phyloP scores from a whole-genome alignment of 2,329 filamentous ascomycete genomes.

The Neofusicoccum cordaticola region DNA sequence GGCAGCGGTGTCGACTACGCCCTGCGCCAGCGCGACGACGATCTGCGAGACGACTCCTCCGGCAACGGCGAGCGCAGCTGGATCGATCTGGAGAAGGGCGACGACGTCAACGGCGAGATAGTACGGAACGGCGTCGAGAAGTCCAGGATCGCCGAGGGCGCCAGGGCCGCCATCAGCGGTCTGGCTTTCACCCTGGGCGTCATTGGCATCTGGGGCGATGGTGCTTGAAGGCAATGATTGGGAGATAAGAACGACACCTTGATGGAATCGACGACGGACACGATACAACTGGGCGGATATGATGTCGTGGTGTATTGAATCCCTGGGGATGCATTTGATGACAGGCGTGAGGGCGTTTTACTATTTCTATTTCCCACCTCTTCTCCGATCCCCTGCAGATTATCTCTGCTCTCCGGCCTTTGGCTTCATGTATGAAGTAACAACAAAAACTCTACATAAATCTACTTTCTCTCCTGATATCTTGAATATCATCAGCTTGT shows the following conservation, averaged over 20 bases:
- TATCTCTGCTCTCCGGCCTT: neutral
- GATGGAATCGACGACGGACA: neutral
- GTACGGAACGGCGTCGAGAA: slow-evolving; percentile 46
- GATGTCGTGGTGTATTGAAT: neutral
- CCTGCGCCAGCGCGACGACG: slow-evolving; percentile 21
- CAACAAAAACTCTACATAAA: neutral
- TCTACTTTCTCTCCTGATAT: neutral
- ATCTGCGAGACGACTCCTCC: slow-evolving; percentile 8
- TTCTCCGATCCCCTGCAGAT: neutral
- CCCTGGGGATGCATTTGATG: neutral
- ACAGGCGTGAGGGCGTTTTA: slow-evolving; percentile 7
- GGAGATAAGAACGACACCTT: neutral
- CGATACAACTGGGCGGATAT: neutral
- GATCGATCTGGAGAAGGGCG: slow-evolving; percentile 29
- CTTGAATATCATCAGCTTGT: too few relatives aligned
- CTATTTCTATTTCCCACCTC: neutral
- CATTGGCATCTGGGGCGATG: slow-evolving; percentile 51
- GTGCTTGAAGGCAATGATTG: slow-evolving; percentile 22
- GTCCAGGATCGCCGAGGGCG: slow-evolving; percentile 41
- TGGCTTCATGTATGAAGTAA: neutral
- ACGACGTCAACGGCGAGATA: slow-evolving; percentile 50
- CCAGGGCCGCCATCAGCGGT: slow-evolving; percentile 42
- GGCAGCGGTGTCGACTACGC: slow-evolving; percentile 39
- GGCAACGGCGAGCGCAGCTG: slow-evolving; percentile 22
- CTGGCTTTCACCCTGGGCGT: slow-evolving; percentile 47